Percentiles rank a stretch among this genome's conserved stretches.
phyloP scores from a whole-genome alignment of 108 stramenopile species.

The Cyclotella atomus region DNA sequence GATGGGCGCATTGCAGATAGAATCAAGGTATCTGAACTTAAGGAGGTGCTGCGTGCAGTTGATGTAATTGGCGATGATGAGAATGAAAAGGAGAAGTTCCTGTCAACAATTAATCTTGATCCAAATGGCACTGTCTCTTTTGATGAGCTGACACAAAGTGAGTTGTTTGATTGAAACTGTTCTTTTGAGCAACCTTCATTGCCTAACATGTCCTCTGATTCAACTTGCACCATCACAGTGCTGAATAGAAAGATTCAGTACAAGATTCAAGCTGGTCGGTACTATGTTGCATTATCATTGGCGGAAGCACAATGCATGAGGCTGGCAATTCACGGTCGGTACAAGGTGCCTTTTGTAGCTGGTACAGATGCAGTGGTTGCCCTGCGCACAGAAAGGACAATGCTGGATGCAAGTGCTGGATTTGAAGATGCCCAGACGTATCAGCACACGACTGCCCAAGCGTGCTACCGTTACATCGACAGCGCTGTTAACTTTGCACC shows the following conservation, averaged over 20 bases:
- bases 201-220: too few relatives aligned
- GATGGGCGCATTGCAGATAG: constrained; percentile 84
- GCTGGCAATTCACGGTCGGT: constrained; percentile 88
- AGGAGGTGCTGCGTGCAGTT: constrained; percentile 88
- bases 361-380: constrained; percentile 84
- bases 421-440: constrained; percentile 85
- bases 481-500: constrained; percentile 92
- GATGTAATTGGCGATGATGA: constrained; percentile 86
- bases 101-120: constrained; percentile 75
- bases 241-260: constrained; percentile 87
- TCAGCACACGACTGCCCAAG: constrained; percentile 89
- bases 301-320: constrained; percentile 97
- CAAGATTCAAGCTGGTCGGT: constrained; percentile 93
- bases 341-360: constrained; percentile 70
- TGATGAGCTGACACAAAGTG: constrained; percentile 81
- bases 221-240: constrained; percentile 14
- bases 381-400: constrained; percentile 78
- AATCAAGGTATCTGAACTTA: constrained; percentile 88
- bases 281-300: constrained; percentile 92
- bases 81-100: constrained; percentile 85
- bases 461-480: constrained; percentile 96
- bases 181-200: too few relatives aligned
- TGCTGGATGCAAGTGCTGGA: constrained; percentile 82
- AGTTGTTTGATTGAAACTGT: neutral
- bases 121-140: constrained; percentile 79